Conservation (phyloP, 495 filamentous ascomycete species). For the Penicillium roqueforti region DNA sequence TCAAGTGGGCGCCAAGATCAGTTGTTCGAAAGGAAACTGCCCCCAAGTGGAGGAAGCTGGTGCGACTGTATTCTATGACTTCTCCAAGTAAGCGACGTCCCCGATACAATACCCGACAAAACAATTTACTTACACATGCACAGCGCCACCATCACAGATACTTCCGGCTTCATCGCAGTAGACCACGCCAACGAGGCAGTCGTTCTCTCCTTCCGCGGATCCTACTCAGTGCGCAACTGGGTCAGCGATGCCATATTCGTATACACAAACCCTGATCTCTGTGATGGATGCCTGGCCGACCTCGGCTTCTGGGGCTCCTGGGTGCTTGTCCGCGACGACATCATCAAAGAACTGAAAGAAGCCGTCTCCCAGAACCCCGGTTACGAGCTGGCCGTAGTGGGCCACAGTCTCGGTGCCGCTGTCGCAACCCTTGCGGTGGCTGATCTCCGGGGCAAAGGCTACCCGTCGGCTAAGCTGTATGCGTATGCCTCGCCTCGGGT, state of each 20-base stretch:
- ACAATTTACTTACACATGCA: conserved; percentile 1
- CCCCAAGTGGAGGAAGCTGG: conserved; percentile 50
- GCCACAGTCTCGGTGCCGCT: conserved; percentile 63
- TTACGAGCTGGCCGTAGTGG: conserved; percentile 53
- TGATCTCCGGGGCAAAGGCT: conserved; percentile 47
- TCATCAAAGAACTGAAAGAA: conserved; percentile 33
- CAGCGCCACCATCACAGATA: conserved; percentile 55
- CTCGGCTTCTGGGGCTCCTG: conserved; percentile 54
- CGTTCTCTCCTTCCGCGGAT: conserved; percentile 63
- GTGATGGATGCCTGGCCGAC: conserved; percentile 46
- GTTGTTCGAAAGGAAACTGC: conserved; percentile 53
- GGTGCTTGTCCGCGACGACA: conserved; percentile 33
- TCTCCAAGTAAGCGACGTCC: conserved; percentile 49
- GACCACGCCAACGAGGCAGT: conserved; percentile 58
- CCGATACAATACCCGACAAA: background rate
- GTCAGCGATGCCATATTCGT: conserved; percentile 51
- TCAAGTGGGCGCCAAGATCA: conserved; percentile 43
- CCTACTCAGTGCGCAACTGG: conserved; percentile 61
- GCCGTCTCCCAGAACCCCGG: conserved; percentile 36
- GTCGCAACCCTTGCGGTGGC: conserved; percentile 57
- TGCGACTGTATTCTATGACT: conserved; percentile 51
- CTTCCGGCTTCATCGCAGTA: conserved; percentile 58
- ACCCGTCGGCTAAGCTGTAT: conserved; percentile 43
- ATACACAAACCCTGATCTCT: conserved; percentile 38
- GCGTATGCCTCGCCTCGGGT: conserved; percentile 64